Percentiles rank a stretch among this genome's conserved stretches.
Evolutionary conservation across 352 stramenopile genomes (phyloP).

Genomic region (Globisporangium nunn): DNA sequence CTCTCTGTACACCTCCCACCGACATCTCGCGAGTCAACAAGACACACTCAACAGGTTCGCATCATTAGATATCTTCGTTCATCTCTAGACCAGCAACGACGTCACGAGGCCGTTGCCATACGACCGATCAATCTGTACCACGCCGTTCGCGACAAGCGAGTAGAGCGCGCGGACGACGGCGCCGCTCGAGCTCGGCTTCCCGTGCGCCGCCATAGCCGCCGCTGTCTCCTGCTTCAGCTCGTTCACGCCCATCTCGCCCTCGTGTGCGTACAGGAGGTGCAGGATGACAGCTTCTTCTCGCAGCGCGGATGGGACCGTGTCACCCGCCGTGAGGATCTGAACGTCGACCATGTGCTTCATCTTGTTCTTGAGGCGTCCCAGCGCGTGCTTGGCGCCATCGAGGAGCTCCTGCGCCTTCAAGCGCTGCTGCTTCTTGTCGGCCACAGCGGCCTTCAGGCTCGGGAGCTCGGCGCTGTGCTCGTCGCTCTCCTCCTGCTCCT

Average conservation of each 20-base stretch:
- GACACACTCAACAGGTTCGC: background rate
- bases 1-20: too few species aligned
- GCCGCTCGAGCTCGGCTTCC: conserved; percentile 32
- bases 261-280: conserved; percentile 51
- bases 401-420: conserved; percentile 21
- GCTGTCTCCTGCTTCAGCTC: conserved; percentile 52
- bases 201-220: conserved; percentile 30
- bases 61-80: background rate
- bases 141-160: conserved; percentile 54
- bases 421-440: conserved; percentile 18
- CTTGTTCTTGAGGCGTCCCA: conserved; percentile 41
- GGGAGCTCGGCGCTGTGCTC: conserved; percentile 29
- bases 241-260: conserved; percentile 57
- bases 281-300: conserved; percentile 54
- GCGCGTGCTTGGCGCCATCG: conserved; percentile 31
- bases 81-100: conserved; percentile 39
- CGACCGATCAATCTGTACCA: conserved; percentile 65
- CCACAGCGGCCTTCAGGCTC: conserved; percentile 27
- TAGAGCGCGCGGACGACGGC: conserved; percentile 56
- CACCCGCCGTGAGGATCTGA: conserved; percentile 36
- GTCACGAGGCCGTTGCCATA: conserved; percentile 60
- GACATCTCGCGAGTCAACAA: too few species aligned
- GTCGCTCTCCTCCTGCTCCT: conserved; percentile 29
- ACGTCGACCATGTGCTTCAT: conserved; percentile 68
- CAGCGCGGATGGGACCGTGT: conserved; percentile 37